Percentiles rank a stretch among this genome's conserved stretches.
Conservation (phyloP, 1,139 yeast genomes). For the Scheffersomyces cryptocercus region DNA sequence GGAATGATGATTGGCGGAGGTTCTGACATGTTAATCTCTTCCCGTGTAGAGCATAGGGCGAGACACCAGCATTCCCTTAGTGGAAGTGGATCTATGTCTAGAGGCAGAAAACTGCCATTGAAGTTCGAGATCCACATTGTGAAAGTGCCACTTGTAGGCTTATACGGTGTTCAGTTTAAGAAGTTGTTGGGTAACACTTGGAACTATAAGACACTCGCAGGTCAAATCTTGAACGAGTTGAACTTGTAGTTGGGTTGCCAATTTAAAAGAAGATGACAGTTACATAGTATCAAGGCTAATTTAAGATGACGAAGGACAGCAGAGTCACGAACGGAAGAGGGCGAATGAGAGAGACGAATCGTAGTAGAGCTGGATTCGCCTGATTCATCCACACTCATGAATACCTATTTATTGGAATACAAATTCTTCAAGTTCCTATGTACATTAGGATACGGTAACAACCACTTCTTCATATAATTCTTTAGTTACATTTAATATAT, state of each 20-base stretch:
- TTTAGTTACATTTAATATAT: too few species aligned
- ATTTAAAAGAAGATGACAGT: background rate
- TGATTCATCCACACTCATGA: too few species aligned
- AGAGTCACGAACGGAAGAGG: too few species aligned
- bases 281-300: too few species aligned
- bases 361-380: too few species aligned
- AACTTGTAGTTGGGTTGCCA: constrained; percentile 45
- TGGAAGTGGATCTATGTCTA: constrained; percentile 21
- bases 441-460: too few species aligned
- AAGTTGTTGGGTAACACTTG: constrained; percentile 93
- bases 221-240: constrained; percentile 77
- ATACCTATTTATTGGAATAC: too few species aligned
- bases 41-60: constrained; percentile 56
- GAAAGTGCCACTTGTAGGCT: constrained; percentile 85
- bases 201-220: constrained; percentile 93
- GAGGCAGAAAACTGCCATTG: constrained; percentile 50
- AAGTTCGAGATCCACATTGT: constrained; percentile 92
- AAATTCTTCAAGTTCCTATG: too few species aligned
- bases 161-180: constrained; percentile 94
- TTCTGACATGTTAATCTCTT: constrained; percentile 66
- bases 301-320: too few species aligned
- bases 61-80: constrained; percentile 34
- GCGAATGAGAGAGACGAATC: too few species aligned
- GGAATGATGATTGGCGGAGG: constrained; percentile 53
- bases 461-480: too few species aligned